phyloP scores from a whole-genome alignment of 257 asterid genomes.

The Lithospermum erythrorhizon region DNA sequence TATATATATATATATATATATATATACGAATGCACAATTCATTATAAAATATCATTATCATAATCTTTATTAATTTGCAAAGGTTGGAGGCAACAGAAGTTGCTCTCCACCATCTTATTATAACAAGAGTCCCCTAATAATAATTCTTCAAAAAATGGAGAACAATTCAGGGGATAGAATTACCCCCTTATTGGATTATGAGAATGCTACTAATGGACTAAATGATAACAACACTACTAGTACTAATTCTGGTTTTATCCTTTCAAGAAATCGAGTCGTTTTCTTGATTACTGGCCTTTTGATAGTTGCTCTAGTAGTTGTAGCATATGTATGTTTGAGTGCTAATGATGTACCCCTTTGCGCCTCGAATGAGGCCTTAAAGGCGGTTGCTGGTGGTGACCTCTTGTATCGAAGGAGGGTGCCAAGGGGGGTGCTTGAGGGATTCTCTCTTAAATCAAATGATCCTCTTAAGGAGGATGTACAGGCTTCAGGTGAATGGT shows the following conservation, averaged over 20 bases:
- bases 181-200: too few relatives aligned
- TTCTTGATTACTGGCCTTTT: background rate
- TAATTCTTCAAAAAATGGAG: too few relatives aligned
- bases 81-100: too few relatives aligned
- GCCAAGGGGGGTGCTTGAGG: conserved; percentile 35
- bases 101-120: too few relatives aligned
- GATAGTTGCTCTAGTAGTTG: background rate
- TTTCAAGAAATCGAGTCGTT: background rate
- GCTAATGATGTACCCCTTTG: background rate
- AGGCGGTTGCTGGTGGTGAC: background rate
- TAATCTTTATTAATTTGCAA: too few relatives aligned
- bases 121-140: too few relatives aligned
- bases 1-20: too few relatives aligned
- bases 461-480: conserved; percentile 9
- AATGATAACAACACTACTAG: too few relatives aligned
- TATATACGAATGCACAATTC: too few relatives aligned
- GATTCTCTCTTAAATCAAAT: conserved; percentile 39
- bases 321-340: background rate
- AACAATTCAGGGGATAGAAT: too few relatives aligned
- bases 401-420: background rate
- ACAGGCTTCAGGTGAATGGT: conserved; percentile 28
- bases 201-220: too few relatives aligned
- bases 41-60: too few relatives aligned
- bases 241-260: background rate
- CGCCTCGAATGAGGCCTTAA: background rate